phyloP scores from a whole-genome alignment of 257 asterid species.

The Osmanthus fragrans region DNA sequence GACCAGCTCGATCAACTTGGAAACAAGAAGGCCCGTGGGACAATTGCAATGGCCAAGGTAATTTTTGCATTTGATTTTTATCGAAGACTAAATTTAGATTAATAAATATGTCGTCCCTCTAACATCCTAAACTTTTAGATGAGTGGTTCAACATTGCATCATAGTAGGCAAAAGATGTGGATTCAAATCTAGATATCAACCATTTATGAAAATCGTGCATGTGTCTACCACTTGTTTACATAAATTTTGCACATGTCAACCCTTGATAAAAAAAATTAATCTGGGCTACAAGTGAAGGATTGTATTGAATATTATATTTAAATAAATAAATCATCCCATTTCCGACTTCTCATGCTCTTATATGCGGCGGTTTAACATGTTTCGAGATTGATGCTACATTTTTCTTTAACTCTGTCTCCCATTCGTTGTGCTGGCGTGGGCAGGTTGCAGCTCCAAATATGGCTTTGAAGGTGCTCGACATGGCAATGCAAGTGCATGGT shows the following conservation, averaged over 20 bases:
- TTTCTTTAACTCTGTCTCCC: neutral
- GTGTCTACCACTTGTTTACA: neutral
- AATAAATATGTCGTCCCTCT: too few species aligned
- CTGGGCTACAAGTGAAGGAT: neutral
- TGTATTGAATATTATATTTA: neutral
- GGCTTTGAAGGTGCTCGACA: constrained; percentile 89
- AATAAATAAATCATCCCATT: neutral
- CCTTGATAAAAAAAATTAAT: neutral
- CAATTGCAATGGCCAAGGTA: constrained; percentile 97
- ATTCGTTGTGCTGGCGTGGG: neutral
- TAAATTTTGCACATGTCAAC: neutral
- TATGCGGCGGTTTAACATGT: neutral
- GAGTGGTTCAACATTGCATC: neutral
- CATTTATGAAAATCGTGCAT: neutral
- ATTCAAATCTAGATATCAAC: neutral
- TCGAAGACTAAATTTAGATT: neutral
- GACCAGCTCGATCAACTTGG: constrained; percentile 89
- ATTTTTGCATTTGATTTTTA: neutral
- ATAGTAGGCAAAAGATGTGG: neutral
- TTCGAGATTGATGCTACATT: too few species aligned
- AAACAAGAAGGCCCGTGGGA: constrained; percentile 77
- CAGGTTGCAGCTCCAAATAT: constrained; percentile 94
- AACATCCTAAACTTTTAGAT: neutral
- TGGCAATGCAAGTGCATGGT: constrained; percentile 96
- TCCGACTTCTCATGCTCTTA: neutral